Base-by-base conservation (phyloP, 2,329 filamentous ascomycete species). In the Fusarium camptoceras region DNA sequence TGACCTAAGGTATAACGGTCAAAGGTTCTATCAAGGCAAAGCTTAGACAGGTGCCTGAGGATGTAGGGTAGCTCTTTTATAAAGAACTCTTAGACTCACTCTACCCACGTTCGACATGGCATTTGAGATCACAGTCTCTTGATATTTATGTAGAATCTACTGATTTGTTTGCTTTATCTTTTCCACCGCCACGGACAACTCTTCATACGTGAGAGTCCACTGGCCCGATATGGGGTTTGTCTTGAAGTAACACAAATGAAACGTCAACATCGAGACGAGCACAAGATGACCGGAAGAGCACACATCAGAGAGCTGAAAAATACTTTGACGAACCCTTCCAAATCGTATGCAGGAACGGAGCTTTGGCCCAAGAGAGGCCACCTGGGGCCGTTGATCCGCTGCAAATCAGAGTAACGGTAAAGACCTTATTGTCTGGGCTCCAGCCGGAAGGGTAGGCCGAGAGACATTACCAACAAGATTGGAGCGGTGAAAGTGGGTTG, bases 401-500 rank as follows among this genome's bases (percentile, higher is more conserved):
- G 62, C 55, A 50, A 61, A 57, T 53, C 43, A 55, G 18, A 46
- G 22, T 56, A 41, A 61, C 27, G 59, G 31, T 41, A 49, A 31
- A 15, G 30, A 42, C 54, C 37, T 42, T 61, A 48, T 66, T 42
- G 20, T 44, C 46, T 58, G 62, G 41, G 25, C n/a, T 49, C 61
- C 44, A 61, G 55, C 30, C 54, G 47, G 61, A 53, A 50, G 16
- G 30, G 22, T 25, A 66, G 10, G 15, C 62, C 63, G 55, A 65
- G 59, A 58, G 46, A 51, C 46, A 59, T 43, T 42, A 6, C 30
- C 18, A 30, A 50, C 6, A 31, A 59, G 25, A 41, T 30, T 59
- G 31, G 39, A 51, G 39, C 27, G 20, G 18, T 42, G 28, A 51
- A 60, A 59, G 44, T 50, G 60, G 60, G 24, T 25, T 47, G 9